Conservation (phyloP, 148 eudicot genomes). For the Camellia japonica region DNA sequence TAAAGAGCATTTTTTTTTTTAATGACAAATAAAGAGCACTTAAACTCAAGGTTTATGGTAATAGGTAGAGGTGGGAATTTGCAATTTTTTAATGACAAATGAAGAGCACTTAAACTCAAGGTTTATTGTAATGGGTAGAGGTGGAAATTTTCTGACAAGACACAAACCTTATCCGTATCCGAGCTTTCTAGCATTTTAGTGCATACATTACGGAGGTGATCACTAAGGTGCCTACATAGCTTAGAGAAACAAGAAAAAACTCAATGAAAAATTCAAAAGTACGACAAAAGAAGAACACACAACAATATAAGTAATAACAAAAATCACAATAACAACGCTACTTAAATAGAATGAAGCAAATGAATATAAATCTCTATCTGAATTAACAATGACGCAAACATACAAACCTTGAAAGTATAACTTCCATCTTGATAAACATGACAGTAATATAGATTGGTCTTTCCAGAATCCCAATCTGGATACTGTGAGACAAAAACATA, state of each 20-base stretch:
- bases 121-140: too few relatives aligned
- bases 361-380: background rate
- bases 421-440: slow-evolving; percentile 52
- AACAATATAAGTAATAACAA: too few relatives aligned
- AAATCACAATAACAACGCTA: too few relatives aligned
- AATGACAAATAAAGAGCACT: background rate
- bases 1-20: background rate
- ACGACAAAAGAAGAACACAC: background rate
- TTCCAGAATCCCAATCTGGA: slow-evolving; percentile 62
- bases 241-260: background rate
- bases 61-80: background rate
- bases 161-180: too few relatives aligned
- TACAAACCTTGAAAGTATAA: slow-evolving; percentile 56
- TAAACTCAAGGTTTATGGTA: background rate
- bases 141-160: too few relatives aligned
- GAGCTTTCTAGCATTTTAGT: background rate
- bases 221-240: background rate
- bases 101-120: too few relatives aligned
- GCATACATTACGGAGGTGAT: background rate
- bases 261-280: background rate
- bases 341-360: background rate
- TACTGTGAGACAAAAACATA: slow-evolving; percentile 38
- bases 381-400: background rate
- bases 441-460: slow-evolving; percentile 51
- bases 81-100: background rate